These are phyloP conservation scores for Kluyveromyces marxianus DNA, from an alignment of 1,139 yeast genomes.

Conservation along the genomic window DNA sequence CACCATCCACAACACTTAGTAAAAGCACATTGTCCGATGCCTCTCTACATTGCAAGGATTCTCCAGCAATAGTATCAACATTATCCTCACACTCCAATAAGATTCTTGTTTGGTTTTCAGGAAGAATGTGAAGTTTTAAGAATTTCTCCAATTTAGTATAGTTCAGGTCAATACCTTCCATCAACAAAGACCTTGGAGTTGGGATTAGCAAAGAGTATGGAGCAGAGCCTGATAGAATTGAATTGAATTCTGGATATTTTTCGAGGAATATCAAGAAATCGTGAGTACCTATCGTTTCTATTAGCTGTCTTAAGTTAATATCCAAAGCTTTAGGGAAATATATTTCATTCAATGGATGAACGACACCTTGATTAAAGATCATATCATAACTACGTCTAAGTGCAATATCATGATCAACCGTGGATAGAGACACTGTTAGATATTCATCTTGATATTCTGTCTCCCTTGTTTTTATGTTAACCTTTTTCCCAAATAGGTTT, in stretches of 20 bases:
- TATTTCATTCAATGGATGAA: slow-evolving; percentile 58
- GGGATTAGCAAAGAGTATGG: slow-evolving; percentile 71
- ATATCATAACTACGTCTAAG: slow-evolving; percentile 51
- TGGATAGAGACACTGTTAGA: slow-evolving; percentile 17
- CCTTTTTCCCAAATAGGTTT: slow-evolving; percentile 34
- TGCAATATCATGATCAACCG: slow-evolving; percentile 25
- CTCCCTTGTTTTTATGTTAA: slow-evolving; percentile 11
- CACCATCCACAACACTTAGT: slow-evolving; percentile 35
- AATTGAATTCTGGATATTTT: slow-evolving; percentile 20
- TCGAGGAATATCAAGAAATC: slow-evolving; percentile 45
- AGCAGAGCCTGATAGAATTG: slow-evolving; percentile 14
- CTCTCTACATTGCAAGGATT: slow-evolving; percentile 39
- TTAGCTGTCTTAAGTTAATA: slow-evolving; percentile 50
- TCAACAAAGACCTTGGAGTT: slow-evolving; percentile 46
- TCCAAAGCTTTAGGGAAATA: slow-evolving; percentile 50
- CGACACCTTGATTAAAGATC: slow-evolving; percentile 76
- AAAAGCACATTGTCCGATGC: slow-evolving; percentile 32
- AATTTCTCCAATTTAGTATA: slow-evolving; percentile 42
- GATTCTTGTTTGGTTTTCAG: slow-evolving; percentile 40
- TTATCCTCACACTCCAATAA: slow-evolving; percentile 39
- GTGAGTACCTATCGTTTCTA: slow-evolving; percentile 41
- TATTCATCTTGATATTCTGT: slow-evolving; percentile 3
- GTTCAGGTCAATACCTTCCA: slow-evolving; percentile 25
- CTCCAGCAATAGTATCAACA: slow-evolving; percentile 39
- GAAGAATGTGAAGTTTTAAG: slow-evolving; percentile 62